Evolutionary conservation across 2,329 filamentous ascomycete genomes (phyloP).

Genomic region (Lachnellula suecica): DNA sequence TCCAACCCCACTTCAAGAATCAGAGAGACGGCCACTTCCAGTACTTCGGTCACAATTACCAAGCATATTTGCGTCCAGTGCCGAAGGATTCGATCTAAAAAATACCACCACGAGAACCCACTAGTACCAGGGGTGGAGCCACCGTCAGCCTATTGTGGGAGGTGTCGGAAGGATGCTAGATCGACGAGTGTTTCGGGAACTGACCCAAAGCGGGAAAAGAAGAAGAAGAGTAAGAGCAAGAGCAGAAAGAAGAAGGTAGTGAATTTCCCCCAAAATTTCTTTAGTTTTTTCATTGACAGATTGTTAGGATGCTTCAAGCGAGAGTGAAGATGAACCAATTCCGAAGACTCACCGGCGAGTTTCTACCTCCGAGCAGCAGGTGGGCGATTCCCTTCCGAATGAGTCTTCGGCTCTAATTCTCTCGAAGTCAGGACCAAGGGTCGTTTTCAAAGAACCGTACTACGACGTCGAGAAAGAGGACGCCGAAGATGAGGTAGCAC

Average conservation of each 20-base stretch:
- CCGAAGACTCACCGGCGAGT: neutral
- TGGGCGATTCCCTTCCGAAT: too few species aligned
- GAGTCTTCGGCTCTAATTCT: too few species aligned
- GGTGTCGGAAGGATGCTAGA: conserved; percentile 35
- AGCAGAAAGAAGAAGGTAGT: conserved; percentile 8
- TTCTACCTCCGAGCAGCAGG: conserved; percentile 6
- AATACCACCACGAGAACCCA: conserved; percentile 38
- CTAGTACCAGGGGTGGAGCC: conserved; percentile 33
- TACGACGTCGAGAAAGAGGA: neutral
- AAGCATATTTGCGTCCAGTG: conserved; percentile 46
- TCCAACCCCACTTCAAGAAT: neutral
- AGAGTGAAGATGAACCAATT: neutral
- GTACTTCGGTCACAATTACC: conserved; percentile 30
- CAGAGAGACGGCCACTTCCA: conserved; percentile 13
- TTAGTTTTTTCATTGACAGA: neutral
- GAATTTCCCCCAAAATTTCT: neutral
- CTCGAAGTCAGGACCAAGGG: too few species aligned
- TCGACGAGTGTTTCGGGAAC: conserved; percentile 20
- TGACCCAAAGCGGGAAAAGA: conserved; percentile 1
- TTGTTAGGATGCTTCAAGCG: too few species aligned
- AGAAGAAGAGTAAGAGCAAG: conserved; percentile 10
- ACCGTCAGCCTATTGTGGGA: conserved; percentile 35
- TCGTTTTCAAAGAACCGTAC: neutral
- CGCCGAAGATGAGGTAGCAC: neutral
- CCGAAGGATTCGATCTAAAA: conserved; percentile 39